Evolutionary conservation across 805 yeast genomes (phyloP), one percentile per base, ranked within the genome.

Genomic region (Cyberlindnera veronae): DNA sequence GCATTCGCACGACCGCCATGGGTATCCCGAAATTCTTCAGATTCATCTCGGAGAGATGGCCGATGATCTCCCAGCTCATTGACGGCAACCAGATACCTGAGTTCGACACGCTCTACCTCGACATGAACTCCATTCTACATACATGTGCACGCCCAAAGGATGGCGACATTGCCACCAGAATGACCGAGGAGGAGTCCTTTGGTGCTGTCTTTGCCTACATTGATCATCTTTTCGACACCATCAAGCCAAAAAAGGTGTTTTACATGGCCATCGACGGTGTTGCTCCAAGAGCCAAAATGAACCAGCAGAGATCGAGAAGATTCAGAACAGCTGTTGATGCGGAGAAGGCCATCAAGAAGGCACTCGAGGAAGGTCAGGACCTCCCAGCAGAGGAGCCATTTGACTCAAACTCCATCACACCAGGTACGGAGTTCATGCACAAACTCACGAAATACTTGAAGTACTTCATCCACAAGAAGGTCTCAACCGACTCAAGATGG

Each of bases 1-100:
- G 10, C 34, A 14, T 21, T 19, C 12, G 28, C 8, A n/a, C n/a
- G n/a, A 3, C 30, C 18, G 30, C 37, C 32, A 69, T 72, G 84
- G 98, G 98, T 73, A 91, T 93, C 60, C 99, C 99, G 41, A 93
- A 93, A 60, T 93, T 91, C 62, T 93, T 88, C 64, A 79, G 96
- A 66, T 91, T 87, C 71, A 89, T 93, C 69, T 88, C 97, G 35
- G 98, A 93, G 68, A 80, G 99, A 79, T 93, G 98, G 97, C 99
- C 99, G 23, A 72, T 84, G 71, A 89, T 90, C 50, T 82, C 95
- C 10, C 95, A 89, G 63, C 69, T 80, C 56, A 80, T 91, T 49
- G 88, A 83, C 51, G 93, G 82, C 22, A 72, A 75, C 38, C 87
- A 84, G 53, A 78, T 90, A 44, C 95, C 97, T 3, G 97, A 90